Base-by-base conservation (phyloP, 2,329 filamentous ascomycete species). In the Esteya vermicola region DNA sequence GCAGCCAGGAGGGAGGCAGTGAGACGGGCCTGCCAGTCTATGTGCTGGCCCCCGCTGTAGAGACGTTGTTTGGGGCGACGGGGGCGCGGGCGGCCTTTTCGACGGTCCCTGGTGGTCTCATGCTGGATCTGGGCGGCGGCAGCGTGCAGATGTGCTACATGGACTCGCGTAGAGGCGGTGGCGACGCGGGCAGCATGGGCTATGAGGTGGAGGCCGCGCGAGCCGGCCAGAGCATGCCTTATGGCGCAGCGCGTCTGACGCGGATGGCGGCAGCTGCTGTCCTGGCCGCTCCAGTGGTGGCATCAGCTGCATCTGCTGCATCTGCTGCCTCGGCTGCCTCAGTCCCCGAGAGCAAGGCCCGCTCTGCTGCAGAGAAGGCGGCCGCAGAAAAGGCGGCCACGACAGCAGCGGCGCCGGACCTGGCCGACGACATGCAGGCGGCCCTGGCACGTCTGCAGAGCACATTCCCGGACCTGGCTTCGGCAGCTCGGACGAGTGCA, bases 71-170 rank as follows among this genome's bases (percentile, higher is more conserved):
- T 41, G 88, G 88, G 2, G 83, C 85, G 4, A 71, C 86, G 65
- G 88, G 88, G 2, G 81, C 88, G 7, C 78, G 85, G 20, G 88
- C 82, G 50, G 78, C 77, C 20, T 77, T 89, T 46, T 65, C 67
- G 9, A 56, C 68, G 8, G 75, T 89, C 22, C 70, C 75, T 41
- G 86, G 85, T 0, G 47, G 43, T 1, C 58, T 94, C 25, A 84
- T 93, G 47, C 83, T 94, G 63, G 86, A 94, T 59, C 68, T 94
- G 2, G 86, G 88, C 27, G 85, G 85, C 31, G 74, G 74, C 43
- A 77, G 72, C 48, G 68, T 78, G 18, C 74, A 78, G 58, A 75
- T 78, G 67, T 73, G 72, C 13, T 78, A 74, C 58, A 61, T 78
- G 43, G 65, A 78, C 50, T 70, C 73, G 5, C 40, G 33, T 37